Percentiles rank a stretch among this genome's conserved stretches.
These are phyloP conservation scores for Tuber brumale DNA, from an alignment of 495 filamentous ascomycete species.

Conservation along the genomic window DNA sequence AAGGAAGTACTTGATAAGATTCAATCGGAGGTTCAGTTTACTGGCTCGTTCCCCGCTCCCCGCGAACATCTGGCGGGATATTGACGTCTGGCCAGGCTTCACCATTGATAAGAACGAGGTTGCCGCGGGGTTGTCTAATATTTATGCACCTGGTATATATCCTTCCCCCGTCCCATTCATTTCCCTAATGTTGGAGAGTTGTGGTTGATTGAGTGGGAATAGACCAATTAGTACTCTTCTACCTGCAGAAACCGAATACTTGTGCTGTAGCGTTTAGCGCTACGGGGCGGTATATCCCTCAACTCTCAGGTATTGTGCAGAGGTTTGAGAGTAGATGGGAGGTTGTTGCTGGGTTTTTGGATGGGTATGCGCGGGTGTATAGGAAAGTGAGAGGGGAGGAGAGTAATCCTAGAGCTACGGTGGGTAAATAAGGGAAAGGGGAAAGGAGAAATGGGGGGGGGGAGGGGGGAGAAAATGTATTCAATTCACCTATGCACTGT, in stretches of 20 bases:
- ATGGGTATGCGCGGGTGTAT: slow-evolving; percentile 5
- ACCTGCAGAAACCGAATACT: slow-evolving; percentile 10
- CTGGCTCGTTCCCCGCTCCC: not conserved
- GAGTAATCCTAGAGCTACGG: not conserved
- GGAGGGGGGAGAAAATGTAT: not conserved
- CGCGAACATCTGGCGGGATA: not conserved
- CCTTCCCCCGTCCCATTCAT: too few species aligned
- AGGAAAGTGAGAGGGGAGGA: not conserved
- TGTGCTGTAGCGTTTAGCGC: slow-evolving; percentile 10
- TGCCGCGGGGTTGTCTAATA: slow-evolving; percentile 16
- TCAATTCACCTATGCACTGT: not conserved
- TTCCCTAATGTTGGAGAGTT: not conserved
- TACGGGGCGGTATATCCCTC: slow-evolving; percentile 9
- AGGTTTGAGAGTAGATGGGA: slow-evolving; percentile 8
- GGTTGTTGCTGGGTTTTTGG: slow-evolving; percentile 8
- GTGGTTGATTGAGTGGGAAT: not conserved
- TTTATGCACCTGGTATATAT: slow-evolving; percentile 16
- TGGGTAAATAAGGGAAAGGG: not conserved
- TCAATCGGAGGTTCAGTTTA: slow-evolving; percentile 10
- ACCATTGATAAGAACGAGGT: slow-evolving; percentile 1
- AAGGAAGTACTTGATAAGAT: not conserved
- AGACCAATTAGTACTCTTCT: slow-evolving; percentile 24
- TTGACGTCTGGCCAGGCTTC: slow-evolving; percentile 5
- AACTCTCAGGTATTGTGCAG: slow-evolving; percentile 1
- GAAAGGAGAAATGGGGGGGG: too few species aligned